Evolutionary conservation across 163 green algal genomes (phyloP), one percentile per base, ranked within the genome.

Genomic region (Scenedesmus sp.): DNA sequence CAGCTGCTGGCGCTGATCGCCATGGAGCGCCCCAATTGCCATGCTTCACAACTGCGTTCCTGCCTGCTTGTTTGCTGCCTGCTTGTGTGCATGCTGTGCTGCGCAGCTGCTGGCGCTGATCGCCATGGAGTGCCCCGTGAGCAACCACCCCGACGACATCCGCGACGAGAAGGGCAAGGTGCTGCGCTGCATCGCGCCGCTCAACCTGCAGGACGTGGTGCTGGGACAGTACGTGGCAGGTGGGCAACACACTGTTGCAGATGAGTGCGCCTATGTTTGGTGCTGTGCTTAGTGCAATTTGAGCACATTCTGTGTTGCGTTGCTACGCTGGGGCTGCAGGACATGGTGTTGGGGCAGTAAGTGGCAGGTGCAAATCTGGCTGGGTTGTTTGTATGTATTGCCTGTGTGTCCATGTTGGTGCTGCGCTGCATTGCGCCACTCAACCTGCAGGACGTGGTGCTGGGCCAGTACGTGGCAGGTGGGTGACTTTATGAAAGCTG

Each of bases 111-210:
- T 99, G 83, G 97, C 97, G 2, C 96, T 99, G 86, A 92, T 99
- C 81, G 96, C 97, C 34, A 99, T 99, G 98, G 98, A 99, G 95
- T 96, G 97, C 79, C 98, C 98, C 2, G 95, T 98, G 34, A 96
- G 93, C 54, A 88, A 97, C 59, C 96, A 97, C 89, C 96, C 98
- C 0, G 98, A 99, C 88, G 98, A 99, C 95, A 97, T 99, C 74
- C 96, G 98, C 7, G 98, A 99, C 88, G 98, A 99, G 94, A 99
- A 99, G 95, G 93, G 98, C n/a, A 98, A 98, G 89, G 96, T 99
- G 86, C 95, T 99, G 89, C 93, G 97, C 34, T 97, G 94, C 93
- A 96, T 99, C 20, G 76, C 94, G 46, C 94, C 96, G 0, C 90
- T 97, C 7, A 89, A 86, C 6, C 10, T 88, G 20, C 94, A 97